phyloP scores from a whole-genome alignment of 163 green algal species.

The Chlamydomonas reinhardtii region DNA sequence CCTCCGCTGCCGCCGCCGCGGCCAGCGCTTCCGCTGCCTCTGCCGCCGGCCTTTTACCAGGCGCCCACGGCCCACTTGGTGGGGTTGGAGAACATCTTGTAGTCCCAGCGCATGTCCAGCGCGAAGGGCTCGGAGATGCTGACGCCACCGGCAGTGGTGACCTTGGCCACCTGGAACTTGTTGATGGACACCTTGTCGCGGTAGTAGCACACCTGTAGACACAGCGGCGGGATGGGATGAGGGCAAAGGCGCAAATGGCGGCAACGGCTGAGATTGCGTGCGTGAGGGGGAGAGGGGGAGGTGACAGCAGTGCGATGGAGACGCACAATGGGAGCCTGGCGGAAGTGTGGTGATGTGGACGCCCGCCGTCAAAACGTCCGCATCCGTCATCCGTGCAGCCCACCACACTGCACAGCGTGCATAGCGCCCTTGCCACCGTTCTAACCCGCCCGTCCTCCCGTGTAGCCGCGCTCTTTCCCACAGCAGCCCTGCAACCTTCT shows the following conservation, averaged over 20 bases:
- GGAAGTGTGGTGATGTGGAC: too few species aligned
- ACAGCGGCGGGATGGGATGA: neutral
- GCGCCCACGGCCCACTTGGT: slow-evolving; percentile 72
- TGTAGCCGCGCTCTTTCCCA: neutral
- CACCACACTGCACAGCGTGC: too few species aligned
- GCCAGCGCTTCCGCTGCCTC: too few species aligned
- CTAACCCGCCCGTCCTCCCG: too few species aligned
- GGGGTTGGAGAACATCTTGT: slow-evolving; percentile 77
- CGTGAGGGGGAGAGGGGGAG: too few species aligned
- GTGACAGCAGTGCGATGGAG: too few species aligned
- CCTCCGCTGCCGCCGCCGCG: too few species aligned
- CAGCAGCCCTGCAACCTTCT: neutral
- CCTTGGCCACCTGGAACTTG: slow-evolving; percentile 96
- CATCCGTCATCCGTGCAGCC: too few species aligned
- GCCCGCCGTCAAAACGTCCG: too few species aligned
- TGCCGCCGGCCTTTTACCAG: slow-evolving; percentile 55
- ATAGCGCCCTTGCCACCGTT: too few species aligned
- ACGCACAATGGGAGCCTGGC: too few species aligned
- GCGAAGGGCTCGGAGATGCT: slow-evolving; percentile 93
- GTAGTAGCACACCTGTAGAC: slow-evolving; percentile 92
- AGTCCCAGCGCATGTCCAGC: slow-evolving; percentile 92
- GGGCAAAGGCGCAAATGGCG: neutral
- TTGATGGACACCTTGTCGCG: slow-evolving; percentile 98
- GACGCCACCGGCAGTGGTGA: slow-evolving; percentile 76
- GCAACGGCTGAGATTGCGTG: too few species aligned